Evolutionary conservation across 495 filamentous ascomycete genomes (phyloP).

Genomic region (Penicillium samsonianum): DNA sequence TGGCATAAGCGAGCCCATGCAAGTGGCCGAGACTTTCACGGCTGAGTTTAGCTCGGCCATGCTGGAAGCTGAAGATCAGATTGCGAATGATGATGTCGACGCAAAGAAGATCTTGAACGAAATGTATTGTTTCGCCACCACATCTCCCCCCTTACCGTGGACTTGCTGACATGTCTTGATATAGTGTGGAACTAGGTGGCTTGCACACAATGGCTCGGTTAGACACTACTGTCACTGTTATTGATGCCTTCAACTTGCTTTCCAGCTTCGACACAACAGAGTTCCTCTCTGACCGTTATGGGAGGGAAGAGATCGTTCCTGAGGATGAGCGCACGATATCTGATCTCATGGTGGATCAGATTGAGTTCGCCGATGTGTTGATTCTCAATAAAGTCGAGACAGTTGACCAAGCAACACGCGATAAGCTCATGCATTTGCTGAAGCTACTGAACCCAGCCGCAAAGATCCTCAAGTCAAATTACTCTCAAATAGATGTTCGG

Average conservation of each 20-base stretch:
- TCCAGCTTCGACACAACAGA: constrained; percentile 59
- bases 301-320: constrained; percentile 39
- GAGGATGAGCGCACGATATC: constrained; percentile 63
- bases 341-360: constrained; percentile 62
- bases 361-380: constrained; percentile 63
- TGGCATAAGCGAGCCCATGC: constrained; percentile 63
- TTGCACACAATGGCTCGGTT: constrained; percentile 54
- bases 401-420: constrained; percentile 36
- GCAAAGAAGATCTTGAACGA: constrained; percentile 39
- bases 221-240: constrained; percentile 60
- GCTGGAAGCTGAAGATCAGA: constrained; percentile 39
- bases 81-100: constrained; percentile 34
- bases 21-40: constrained; percentile 63
- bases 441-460: constrained; percentile 52
- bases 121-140: constrained; percentile 29
- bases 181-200: constrained; percentile 50
- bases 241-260: constrained; percentile 61
- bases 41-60: constrained; percentile 49
- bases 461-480: constrained; percentile 49
- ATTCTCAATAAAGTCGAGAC: constrained; percentile 58
- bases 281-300: constrained; percentile 53
- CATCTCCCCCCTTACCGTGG: not conserved
- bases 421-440: constrained; percentile 46
- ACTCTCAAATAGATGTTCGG: constrained; percentile 48
- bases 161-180: constrained; percentile 8